Percentiles rank a stretch among this genome's conserved stretches.
Conservation (phyloP, 2,329 filamentous ascomycete species). For the Westerdykella ornata region DNA sequence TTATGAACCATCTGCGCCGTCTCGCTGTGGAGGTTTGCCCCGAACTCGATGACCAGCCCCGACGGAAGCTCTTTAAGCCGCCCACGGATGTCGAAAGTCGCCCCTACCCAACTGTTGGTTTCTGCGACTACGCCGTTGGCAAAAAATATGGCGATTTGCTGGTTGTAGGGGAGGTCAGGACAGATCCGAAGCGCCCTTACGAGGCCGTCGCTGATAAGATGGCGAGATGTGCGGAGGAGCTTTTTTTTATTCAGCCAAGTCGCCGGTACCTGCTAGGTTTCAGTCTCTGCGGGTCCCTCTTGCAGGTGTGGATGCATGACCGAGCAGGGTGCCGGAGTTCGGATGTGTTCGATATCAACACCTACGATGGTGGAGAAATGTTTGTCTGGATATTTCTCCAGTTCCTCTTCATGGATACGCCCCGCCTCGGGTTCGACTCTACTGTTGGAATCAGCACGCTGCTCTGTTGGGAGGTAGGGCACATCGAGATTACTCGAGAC, state of each 20-base stretch:
- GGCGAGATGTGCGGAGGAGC: conserved; percentile 41
- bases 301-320: conserved; percentile 46
- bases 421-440: conserved; percentile 42
- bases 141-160: too few relatives aligned
- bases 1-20: too few relatives aligned
- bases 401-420: conserved; percentile 40
- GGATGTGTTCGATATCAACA: conserved; percentile 44
- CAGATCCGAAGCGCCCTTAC: too few relatives aligned
- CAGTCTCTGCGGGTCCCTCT: conserved; percentile 42
- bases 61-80: too few relatives aligned
- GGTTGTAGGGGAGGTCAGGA: too few relatives aligned
- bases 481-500: conserved; percentile 39
- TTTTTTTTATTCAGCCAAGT: conserved; percentile 30
- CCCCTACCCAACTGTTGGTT: too few relatives aligned
- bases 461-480: conserved; percentile 29
- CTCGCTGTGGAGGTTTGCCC: too few relatives aligned
- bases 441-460: conserved; percentile 37
- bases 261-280: conserved; percentile 44
- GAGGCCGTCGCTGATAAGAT: too few relatives aligned
- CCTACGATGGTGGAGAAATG: conserved; percentile 39
- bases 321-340: conserved; percentile 43
- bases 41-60: too few relatives aligned
- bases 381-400: conserved; percentile 41
- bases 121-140: too few relatives aligned
- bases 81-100: too few relatives aligned